Evolutionary conservation across 2,329 filamentous ascomycete genomes (phyloP).

Genomic region (Pestalotiopsis sp.): DNA sequence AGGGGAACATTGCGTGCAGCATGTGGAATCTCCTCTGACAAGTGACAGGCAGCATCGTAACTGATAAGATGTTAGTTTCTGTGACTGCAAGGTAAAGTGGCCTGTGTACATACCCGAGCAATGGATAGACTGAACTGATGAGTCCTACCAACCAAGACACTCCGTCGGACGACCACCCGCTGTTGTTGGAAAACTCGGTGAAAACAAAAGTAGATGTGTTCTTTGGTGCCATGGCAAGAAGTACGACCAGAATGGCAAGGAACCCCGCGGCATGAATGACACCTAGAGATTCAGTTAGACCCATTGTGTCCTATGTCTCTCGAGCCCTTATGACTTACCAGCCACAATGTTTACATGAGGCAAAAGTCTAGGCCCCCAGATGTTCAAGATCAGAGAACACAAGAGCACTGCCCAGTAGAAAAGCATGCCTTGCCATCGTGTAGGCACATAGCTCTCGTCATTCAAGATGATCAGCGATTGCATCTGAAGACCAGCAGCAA

Average conservation of each 20-base stretch:
- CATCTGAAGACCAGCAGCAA: conserved; percentile 45
- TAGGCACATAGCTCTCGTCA: conserved; percentile 39
- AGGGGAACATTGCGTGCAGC: conserved; percentile 35
- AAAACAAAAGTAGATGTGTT: conserved; percentile 34
- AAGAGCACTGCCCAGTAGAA: conserved; percentile 47
- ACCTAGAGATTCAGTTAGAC: conserved; percentile 19
- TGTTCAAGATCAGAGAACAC: conserved; percentile 41
- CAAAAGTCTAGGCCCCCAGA: conserved; percentile 40
- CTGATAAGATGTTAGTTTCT: conserved; percentile 15
- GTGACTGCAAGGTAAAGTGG: not conserved
- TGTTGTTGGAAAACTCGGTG: conserved; percentile 32
- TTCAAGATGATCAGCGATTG: conserved; percentile 48
- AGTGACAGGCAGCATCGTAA: conserved; percentile 35
- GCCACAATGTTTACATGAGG: conserved; percentile 37
- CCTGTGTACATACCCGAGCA: conserved; percentile 31
- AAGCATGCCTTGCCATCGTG: conserved; percentile 48
- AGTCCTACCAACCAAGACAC: conserved; percentile 37
- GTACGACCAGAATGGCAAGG: conserved; percentile 27
- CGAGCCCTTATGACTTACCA: not conserved
- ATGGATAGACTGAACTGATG: conserved; percentile 33
- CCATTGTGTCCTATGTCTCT: not conserved
- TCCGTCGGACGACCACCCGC: conserved; percentile 33
- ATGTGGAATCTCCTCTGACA: conserved; percentile 36
- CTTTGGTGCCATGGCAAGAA: conserved; percentile 33
- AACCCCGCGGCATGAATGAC: conserved; percentile 31